Percentiles rank a stretch among this genome's conserved stretches.
phyloP scores from a whole-genome alignment of 257 asterid genomes.

The Knoxia roxburghii region DNA sequence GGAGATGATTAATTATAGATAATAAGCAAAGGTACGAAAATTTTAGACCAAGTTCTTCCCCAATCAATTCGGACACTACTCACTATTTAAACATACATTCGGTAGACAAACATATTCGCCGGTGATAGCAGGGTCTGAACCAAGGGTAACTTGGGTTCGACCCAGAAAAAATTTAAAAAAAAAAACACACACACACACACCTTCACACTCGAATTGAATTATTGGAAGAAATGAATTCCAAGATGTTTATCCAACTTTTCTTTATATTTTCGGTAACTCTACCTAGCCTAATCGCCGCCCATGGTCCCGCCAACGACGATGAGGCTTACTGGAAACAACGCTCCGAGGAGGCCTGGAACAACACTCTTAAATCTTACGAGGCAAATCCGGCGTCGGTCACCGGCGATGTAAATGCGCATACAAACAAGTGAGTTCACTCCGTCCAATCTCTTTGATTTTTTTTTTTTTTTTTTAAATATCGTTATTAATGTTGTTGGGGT shows the following conservation, averaged over 20 bases:
- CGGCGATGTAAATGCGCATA: conserved; percentile 32
- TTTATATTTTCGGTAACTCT: conserved; percentile 28
- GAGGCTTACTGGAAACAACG: conserved; percentile 38
- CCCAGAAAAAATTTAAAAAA: background rate
- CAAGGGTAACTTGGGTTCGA: conserved; percentile 7
- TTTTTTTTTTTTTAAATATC: too few species aligned
- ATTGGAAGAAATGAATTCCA: conserved; percentile 4
- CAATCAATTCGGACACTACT: too few species aligned
- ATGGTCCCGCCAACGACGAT: conserved; percentile 27
- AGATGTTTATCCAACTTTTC: conserved; percentile 18
- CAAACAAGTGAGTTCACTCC: conserved; percentile 24
- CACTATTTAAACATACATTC: too few species aligned
- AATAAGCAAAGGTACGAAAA: too few species aligned
- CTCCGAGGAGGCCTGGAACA: conserved; percentile 47
- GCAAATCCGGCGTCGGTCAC: conserved; percentile 44
- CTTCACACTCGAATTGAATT: too few species aligned
- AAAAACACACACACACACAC: too few species aligned
- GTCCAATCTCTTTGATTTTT: background rate
- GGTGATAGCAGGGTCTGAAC: conserved; percentile 16
- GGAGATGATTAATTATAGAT: too few species aligned
- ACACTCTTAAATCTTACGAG: conserved; percentile 39
- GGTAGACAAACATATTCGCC: too few species aligned
- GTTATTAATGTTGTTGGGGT: too few species aligned
- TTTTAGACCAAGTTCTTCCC: too few species aligned
- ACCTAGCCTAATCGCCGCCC: conserved; percentile 23